These are phyloP conservation scores for Dissoconium aciculare DNA, from an alignment of 2,329 filamentous ascomycete genomes.

Conservation along the genomic window DNA sequence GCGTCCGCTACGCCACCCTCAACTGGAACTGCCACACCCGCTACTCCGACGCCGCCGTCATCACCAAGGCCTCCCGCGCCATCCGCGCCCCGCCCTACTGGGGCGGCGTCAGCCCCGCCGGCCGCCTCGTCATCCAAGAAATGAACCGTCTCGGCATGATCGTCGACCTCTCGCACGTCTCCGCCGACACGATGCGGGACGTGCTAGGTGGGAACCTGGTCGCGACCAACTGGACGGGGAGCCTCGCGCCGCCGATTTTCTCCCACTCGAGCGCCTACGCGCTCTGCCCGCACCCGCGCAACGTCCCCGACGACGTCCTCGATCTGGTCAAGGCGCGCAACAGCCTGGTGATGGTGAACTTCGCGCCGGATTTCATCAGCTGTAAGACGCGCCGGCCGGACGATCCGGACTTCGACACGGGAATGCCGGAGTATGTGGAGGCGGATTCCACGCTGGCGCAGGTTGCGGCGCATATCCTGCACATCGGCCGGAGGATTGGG, in stretches of 20 bases:
- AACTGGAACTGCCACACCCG: conserved; percentile 90
- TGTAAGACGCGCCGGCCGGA: too few species aligned
- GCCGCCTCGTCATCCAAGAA: conserved; percentile 56
- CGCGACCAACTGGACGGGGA: conserved; percentile 49
- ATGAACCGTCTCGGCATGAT: conserved; percentile 94
- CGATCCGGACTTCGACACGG: conserved; percentile 38
- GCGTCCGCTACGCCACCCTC: conserved; percentile 74
- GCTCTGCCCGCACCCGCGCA: conserved; percentile 75
- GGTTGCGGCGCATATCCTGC: conserved; percentile 63
- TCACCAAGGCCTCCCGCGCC: conserved; percentile 32
- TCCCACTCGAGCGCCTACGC: conserved; percentile 71
- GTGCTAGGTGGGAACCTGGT: conserved; percentile 43
- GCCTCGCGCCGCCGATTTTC: conserved; percentile 71
- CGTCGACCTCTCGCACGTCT: conserved; percentile 72
- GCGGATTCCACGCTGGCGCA: conserved; percentile 59
- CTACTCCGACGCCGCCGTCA: conserved; percentile 71
- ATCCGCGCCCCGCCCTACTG: conserved; percentile 41
- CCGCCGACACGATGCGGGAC: conserved; percentile 70
- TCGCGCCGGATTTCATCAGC: conserved; percentile 66
- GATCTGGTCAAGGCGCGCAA: conserved; percentile 57
- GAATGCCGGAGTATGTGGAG: conserved; percentile 52
- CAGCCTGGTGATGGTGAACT: conserved; percentile 84
- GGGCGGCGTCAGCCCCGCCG: conserved; percentile 57
- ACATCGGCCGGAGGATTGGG: conserved; percentile 72
- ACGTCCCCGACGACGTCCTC: conserved; percentile 75